phyloP scores from a whole-genome alignment of 2,329 filamentous ascomycete species.

The Cytospora mali region DNA sequence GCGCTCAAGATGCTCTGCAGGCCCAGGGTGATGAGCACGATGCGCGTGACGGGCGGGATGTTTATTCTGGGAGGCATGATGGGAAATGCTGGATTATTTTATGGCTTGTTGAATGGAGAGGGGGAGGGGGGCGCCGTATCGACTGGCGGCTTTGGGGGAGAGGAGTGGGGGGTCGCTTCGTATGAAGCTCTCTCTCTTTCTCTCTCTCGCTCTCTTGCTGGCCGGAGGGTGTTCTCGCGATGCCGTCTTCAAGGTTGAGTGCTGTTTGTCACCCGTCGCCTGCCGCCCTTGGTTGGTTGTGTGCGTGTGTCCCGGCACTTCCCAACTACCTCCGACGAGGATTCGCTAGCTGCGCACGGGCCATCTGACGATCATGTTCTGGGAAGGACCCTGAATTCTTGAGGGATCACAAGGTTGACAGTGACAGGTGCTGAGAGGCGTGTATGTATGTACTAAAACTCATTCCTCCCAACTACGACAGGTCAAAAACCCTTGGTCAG shows the following conservation, averaged over 20 bases:
- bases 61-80: constrained; percentile 81
- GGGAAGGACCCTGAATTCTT: constrained; percentile 13
- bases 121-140: too few relatives aligned
- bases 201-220: not conserved
- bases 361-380: constrained; percentile 1
- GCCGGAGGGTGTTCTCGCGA: not conserved
- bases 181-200: constrained; percentile 5
- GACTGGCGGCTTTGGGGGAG: not conserved
- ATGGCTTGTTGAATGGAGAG: not conserved
- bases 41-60: constrained; percentile 87
- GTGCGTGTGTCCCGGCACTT: not conserved
- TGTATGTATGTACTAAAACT: not conserved
- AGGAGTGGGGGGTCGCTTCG: not conserved
- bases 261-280: not conserved
- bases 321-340: constrained; percentile 2
- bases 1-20: constrained; percentile 82
- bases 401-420: not conserved
- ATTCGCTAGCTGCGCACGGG: constrained; percentile 4
- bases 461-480: too few relatives aligned
- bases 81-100: not conserved
- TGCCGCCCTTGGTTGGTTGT: not conserved
- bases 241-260: not conserved
- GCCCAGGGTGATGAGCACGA: constrained; percentile 73
- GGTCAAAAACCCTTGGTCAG: too few relatives aligned
- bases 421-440: not conserved